phyloP scores from a whole-genome alignment of 805 yeast genomes.

The Saturnispora hagleri region DNA sequence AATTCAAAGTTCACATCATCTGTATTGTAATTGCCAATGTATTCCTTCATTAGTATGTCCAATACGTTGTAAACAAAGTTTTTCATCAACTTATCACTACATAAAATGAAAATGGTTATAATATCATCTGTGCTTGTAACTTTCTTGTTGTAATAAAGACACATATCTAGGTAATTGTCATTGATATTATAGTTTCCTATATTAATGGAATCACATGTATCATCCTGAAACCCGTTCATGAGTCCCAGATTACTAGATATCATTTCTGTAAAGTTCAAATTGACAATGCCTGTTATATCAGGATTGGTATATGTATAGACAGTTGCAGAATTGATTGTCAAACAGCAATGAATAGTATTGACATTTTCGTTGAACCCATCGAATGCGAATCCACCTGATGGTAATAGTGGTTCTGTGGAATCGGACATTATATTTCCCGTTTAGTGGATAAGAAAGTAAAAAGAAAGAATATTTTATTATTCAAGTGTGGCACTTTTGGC shows the following conservation, averaged over 20 bases:
- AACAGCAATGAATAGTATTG: constrained; percentile 22
- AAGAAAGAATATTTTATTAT: background rate
- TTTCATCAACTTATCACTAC: constrained; percentile 35
- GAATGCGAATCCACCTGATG: background rate
- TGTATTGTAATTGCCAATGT: constrained; percentile 20
- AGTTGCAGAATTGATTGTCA: constrained; percentile 44
- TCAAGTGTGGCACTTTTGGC: background rate
- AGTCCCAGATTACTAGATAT: constrained; percentile 45
- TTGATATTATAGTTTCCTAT: constrained; percentile 16
- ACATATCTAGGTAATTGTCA: constrained; percentile 19
- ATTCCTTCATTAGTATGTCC: constrained; percentile 43
- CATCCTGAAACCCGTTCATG: constrained; percentile 38
- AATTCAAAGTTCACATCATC: constrained; percentile 32
- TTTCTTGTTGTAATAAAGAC: constrained; percentile 43
- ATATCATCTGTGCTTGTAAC: constrained; percentile 36
- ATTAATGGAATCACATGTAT: constrained; percentile 23
- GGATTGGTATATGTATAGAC: constrained; percentile 48
- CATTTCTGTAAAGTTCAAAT: constrained; percentile 43
- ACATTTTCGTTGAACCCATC: constrained; percentile 9
- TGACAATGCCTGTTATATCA: constrained; percentile 32
- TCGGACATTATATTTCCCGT: background rate
- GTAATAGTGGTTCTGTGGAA: background rate
- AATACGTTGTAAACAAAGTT: constrained; percentile 38
- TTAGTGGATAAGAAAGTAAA: background rate
- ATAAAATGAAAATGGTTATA: constrained; percentile 42